Conservation (phyloP, 2,329 filamentous ascomycete species). For the Laburnicola sp. region DNA sequence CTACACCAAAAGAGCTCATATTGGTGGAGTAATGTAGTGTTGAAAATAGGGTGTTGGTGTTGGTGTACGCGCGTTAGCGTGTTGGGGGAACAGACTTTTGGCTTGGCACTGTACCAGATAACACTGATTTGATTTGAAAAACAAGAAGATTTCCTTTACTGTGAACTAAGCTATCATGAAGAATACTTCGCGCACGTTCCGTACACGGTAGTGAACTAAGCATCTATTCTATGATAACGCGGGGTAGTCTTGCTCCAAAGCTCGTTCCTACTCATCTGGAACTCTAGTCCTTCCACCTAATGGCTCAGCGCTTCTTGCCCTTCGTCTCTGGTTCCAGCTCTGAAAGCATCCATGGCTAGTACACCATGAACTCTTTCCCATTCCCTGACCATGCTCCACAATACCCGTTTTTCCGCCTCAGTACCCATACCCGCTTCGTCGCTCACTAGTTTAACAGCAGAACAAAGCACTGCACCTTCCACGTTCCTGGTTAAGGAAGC, state of each 20-base stretch:
- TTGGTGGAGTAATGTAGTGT: too few relatives aligned
- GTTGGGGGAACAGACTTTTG: too few relatives aligned
- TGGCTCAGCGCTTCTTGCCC: neutral
- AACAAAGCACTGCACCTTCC: conserved; percentile 40
- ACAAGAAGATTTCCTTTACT: too few relatives aligned
- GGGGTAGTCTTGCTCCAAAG: conserved; percentile 34
- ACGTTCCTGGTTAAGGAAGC: conserved; percentile 13
- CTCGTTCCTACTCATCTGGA: conserved; percentile 43
- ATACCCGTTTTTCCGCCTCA: conserved; percentile 32
- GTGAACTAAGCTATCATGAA: too few relatives aligned
- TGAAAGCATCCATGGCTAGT: conserved; percentile 9
- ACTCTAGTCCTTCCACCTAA: conserved; percentile 43
- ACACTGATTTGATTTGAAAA: too few relatives aligned
- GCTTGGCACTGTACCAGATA: too few relatives aligned
- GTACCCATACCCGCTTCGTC: conserved; percentile 26
- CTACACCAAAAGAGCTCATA: too few relatives aligned
- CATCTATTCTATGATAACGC: too few relatives aligned
- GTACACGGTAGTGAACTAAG: too few relatives aligned
- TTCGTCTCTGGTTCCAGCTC: neutral
- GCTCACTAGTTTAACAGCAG: conserved; percentile 36
- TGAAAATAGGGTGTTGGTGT: too few relatives aligned
- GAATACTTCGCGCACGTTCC: too few relatives aligned
- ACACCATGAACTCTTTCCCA: conserved; percentile 36
- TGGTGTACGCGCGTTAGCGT: too few relatives aligned
- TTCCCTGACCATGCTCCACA: conserved; percentile 38